Percentiles rank a stretch among this genome's conserved stretches.
These are phyloP conservation scores for Leptographium lundbergii DNA, from an alignment of 2,329 filamentous ascomycete genomes.

Conservation along the genomic window DNA sequence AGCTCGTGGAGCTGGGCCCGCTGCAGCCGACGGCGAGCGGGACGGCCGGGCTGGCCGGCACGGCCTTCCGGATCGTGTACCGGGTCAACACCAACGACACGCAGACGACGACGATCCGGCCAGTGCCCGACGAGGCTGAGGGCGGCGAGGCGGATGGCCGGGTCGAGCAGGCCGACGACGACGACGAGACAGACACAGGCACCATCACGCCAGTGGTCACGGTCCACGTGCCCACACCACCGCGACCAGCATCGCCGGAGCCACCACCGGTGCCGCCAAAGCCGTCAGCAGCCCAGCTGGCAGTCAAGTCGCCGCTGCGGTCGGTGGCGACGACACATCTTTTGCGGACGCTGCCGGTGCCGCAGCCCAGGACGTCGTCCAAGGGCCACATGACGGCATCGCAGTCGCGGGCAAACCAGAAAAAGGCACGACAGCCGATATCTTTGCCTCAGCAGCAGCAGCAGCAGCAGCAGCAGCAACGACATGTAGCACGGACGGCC, in stretches of 20 bases:
- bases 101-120: neutral
- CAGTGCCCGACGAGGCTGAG: neutral
- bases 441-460: neutral
- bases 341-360: neutral
- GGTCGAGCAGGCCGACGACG: neutral
- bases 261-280: conserved; percentile 1
- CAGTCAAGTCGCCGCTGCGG: neutral
- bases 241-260: neutral
- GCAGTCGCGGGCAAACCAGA: conserved; percentile 29
- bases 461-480: neutral
- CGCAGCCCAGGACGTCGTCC: conserved; percentile 5
- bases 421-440: conserved; percentile 26
- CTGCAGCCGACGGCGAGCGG: conserved; percentile 10
- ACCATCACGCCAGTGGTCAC: neutral
- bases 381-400: neutral
- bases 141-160: neutral
- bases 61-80: conserved; percentile 46
- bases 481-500: neutral
- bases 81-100: conserved; percentile 19
- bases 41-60: conserved; percentile 13
- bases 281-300: neutral
- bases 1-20: conserved; percentile 39
- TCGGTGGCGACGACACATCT: neutral
- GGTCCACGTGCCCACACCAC: neutral
- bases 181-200: neutral